These are phyloP conservation scores for Penicillium roqueforti DNA, from an alignment of 495 filamentous ascomycete genomes.

Conservation along the genomic window DNA sequence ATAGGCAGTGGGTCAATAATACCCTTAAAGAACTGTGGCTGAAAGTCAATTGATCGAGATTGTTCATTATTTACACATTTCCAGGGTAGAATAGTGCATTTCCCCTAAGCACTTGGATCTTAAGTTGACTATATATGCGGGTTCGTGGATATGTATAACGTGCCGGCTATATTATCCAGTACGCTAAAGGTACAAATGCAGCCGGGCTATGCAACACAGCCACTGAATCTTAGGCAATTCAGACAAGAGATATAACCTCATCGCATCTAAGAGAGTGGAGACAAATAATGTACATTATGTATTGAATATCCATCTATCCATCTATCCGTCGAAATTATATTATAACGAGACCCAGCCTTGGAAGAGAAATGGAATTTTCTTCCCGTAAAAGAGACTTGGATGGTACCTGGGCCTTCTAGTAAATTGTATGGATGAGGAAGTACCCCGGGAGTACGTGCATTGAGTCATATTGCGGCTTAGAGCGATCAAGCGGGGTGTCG, in stretches of 20 bases:
- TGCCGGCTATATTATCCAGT: neutral
- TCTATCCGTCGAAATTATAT: neutral
- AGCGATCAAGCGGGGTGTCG: conserved; percentile 23
- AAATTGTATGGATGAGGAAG: neutral
- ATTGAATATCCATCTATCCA: no score
- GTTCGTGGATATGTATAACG: neutral
- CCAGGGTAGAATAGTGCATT: neutral
- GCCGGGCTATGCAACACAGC: conserved; percentile 5
- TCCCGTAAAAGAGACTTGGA: neutral
- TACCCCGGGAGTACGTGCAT: neutral
- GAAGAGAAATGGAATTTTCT: neutral
- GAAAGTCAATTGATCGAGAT: neutral
- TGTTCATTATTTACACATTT: neutral
- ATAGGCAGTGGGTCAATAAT: conserved; percentile 1
- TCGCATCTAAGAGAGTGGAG: neutral
- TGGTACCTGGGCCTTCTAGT: neutral
- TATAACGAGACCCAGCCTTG: neutral
- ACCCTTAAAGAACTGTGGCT: conserved; percentile 1
- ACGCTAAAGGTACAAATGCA: neutral
- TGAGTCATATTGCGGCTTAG: conserved; percentile 14
- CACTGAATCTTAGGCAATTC: neutral
- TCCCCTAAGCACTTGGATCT: neutral
- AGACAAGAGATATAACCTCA: neutral
- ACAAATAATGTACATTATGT: neutral
- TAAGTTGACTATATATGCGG: neutral